Evolutionary conservation across 1,284 basidiomycete species (phyloP).

Genomic region (Kwoniella shivajii): DNA sequence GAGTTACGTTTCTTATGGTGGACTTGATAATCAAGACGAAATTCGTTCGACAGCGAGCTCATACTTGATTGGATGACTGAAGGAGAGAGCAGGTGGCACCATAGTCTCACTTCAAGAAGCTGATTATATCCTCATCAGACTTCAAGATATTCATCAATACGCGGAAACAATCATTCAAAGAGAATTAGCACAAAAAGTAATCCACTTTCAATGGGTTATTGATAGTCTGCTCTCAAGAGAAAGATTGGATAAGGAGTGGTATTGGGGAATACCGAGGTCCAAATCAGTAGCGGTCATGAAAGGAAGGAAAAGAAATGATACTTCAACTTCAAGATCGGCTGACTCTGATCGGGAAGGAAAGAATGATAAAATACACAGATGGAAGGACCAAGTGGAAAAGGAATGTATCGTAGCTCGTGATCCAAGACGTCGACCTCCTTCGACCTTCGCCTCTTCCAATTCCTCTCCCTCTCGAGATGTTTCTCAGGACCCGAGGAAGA

Average conservation of each 20-base stretch:
- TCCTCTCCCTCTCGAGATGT: too few species aligned
- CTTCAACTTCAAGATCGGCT: too few species aligned
- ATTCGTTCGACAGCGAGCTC: not conserved
- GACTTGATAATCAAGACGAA: not conserved
- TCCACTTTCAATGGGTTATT: slow-evolving; percentile 4
- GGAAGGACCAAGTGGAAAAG: too few species aligned
- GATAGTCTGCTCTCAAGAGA: not conserved
- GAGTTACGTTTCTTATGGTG: not conserved
- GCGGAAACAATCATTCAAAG: not conserved
- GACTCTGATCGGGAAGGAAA: too few species aligned
- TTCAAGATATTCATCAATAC: not conserved
- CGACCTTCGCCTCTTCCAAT: too few species aligned
- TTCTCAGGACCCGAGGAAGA: too few species aligned
- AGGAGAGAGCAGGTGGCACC: not conserved
- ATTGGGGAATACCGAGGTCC: slow-evolving; percentile 3
- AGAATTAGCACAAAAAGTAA: not conserved
- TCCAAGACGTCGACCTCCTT: too few species aligned
- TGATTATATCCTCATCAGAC: not conserved
- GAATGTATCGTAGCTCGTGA: too few species aligned
- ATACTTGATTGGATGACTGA: too few species aligned
- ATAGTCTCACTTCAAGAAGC: not conserved
- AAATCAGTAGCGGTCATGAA: too few species aligned
- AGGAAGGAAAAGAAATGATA: too few species aligned
- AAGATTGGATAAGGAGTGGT: not conserved
- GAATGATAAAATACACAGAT: too few species aligned